Conservation (phyloP, 148 eudicot genomes). For the Diospyros lotus region DNA sequence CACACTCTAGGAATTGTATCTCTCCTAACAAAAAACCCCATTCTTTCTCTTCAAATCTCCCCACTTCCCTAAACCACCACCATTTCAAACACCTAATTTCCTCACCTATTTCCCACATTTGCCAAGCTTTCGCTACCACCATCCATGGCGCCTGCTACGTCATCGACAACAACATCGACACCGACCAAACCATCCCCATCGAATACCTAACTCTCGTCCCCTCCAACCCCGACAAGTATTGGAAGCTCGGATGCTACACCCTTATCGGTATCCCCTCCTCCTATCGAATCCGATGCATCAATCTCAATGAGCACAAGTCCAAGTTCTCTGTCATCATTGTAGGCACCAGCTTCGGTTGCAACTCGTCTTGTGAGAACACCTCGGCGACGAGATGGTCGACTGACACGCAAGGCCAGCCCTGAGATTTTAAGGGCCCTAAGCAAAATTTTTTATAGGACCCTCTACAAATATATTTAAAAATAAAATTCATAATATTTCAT, state of each 20-base stretch:
- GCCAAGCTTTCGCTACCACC: conserved; percentile 24
- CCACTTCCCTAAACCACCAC: conserved; percentile 25
- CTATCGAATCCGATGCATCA: conserved; percentile 53
- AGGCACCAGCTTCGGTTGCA: conserved; percentile 79
- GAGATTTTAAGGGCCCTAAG: too few species aligned
- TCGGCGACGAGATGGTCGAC: conserved; percentile 85
- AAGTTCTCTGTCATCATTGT: conserved; percentile 67
- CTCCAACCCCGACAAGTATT: conserved; percentile 86
- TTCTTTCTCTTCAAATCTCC: conserved; percentile 19
- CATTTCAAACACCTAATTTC: conserved; percentile 19
- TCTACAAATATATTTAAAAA: too few species aligned
- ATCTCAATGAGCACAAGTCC: conserved; percentile 34
- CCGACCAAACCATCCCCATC: conserved; percentile 95
- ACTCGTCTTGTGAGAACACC: conserved; percentile 88
- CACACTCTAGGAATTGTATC: conserved; percentile 15
- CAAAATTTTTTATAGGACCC: too few species aligned
- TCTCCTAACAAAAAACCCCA: not conserved
- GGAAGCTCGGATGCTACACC: conserved; percentile 77
- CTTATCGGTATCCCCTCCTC: conserved; percentile 56
- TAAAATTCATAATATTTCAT: too few species aligned
- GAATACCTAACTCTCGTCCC: conserved; percentile 91
- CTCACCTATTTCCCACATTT: conserved; percentile 12
- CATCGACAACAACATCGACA: conserved; percentile 94
- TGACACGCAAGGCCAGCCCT: conserved; percentile 22
- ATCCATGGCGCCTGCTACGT: conserved; percentile 90